Evolutionary conservation across 176 grass and related monocot genomes (phyloP).

Genomic region (Bonia amplexicaulis): DNA sequence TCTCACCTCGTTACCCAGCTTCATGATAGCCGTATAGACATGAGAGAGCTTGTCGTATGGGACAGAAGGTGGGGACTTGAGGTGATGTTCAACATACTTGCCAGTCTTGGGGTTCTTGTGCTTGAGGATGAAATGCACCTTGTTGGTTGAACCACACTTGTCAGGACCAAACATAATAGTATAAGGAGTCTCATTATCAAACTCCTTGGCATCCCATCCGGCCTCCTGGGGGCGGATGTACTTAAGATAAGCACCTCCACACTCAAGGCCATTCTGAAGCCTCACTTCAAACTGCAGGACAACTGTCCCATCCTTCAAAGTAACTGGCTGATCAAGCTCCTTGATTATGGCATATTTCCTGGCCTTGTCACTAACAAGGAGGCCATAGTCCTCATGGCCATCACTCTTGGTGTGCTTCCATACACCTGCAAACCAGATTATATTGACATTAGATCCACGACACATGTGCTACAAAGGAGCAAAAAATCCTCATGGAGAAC

Average conservation of each 20-base stretch:
- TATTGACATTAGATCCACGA: too few relatives aligned
- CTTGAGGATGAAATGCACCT: slow-evolving; percentile 95
- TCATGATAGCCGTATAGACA: slow-evolving; percentile 83
- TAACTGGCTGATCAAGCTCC: slow-evolving; percentile 65
- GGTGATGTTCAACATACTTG: slow-evolving; percentile 89
- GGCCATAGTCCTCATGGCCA: slow-evolving; percentile 89
- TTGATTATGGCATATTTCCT: slow-evolving; percentile 95
- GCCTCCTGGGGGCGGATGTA: slow-evolving; percentile 70
- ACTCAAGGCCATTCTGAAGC: slow-evolving; percentile 91
- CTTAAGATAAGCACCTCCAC: slow-evolving; percentile 94
- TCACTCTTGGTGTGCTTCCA: slow-evolving; percentile 54
- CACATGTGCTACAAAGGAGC: too few relatives aligned
- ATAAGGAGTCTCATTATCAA: slow-evolving; percentile 89
- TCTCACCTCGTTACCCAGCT: slow-evolving; percentile 75
- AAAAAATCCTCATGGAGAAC: too few relatives aligned
- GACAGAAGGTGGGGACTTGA: slow-evolving; percentile 83
- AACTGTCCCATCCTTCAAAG: slow-evolving; percentile 65
- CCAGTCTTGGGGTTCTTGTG: slow-evolving; percentile 96
- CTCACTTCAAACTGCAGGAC: slow-evolving; percentile 88
- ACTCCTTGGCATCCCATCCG: slow-evolving; percentile 66
- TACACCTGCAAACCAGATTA: too few relatives aligned
- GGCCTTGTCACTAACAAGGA: slow-evolving; percentile 78
- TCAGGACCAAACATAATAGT: slow-evolving; percentile 98
- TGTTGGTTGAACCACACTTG: slow-evolving; percentile 95
- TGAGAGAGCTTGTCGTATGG: slow-evolving; percentile 91